These are phyloP conservation scores for Opeltia flavorubescens DNA, from an alignment of 495 filamentous ascomycete genomes.

Conservation along the genomic window DNA sequence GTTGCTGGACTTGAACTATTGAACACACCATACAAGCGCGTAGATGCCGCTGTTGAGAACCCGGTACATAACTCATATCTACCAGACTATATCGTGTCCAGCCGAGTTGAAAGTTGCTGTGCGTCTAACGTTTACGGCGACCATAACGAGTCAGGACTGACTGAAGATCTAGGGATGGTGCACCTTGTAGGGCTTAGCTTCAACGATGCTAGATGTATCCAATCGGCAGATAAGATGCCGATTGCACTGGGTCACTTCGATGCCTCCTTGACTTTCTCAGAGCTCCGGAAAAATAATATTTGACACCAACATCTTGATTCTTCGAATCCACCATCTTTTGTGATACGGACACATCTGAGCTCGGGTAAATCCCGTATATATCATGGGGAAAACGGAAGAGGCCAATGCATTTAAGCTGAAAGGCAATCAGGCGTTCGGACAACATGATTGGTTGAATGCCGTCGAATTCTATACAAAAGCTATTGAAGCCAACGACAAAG, in stretches of 20 bases:
- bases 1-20: slow-evolving; percentile 70
- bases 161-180: background rate
- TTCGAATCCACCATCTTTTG: too few species aligned
- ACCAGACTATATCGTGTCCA: too few species aligned
- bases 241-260: too few species aligned
- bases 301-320: too few species aligned
- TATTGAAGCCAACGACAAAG: slow-evolving; percentile 70
- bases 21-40: slow-evolving; percentile 98
- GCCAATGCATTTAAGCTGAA: slow-evolving; percentile 78
- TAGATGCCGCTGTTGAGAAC: slow-evolving; percentile 48
- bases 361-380: background rate
- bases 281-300: too few species aligned
- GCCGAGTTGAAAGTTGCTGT: too few species aligned
- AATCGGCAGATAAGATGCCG: too few species aligned
- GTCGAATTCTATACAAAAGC: slow-evolving; percentile 80
- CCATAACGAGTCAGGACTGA: background rate
- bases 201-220: too few species aligned
- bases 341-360: too few species aligned
- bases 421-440: slow-evolving; percentile 83
- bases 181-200: background rate
- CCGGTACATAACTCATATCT: slow-evolving; percentile 18
- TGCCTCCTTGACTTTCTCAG: too few species aligned
- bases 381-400: slow-evolving; percentile 28
- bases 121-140: too few species aligned
- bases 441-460: slow-evolving; percentile 76